Evolutionary conservation across 2,329 filamentous ascomycete species (phyloP).

Genomic region (Hypoxylon sp.): DNA sequence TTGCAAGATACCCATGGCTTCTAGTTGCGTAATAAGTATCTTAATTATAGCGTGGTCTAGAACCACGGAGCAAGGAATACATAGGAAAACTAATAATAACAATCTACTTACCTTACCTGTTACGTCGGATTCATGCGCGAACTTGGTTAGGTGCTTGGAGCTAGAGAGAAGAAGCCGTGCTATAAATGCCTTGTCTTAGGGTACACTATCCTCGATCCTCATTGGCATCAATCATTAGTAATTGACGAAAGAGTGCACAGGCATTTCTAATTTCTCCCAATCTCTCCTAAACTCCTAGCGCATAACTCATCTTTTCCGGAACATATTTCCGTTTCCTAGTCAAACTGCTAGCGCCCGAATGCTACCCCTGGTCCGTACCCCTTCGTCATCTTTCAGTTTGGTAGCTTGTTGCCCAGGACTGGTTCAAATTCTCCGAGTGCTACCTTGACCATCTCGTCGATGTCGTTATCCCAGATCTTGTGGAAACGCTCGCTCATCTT

Average conservation of each 20-base stretch:
- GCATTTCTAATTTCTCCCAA: constrained; percentile 4
- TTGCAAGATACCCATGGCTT: constrained; percentile 17
- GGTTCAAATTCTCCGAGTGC: constrained; percentile 37
- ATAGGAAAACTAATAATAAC: constrained; percentile 1
- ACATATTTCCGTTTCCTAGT: constrained; percentile 12
- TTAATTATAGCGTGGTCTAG: background rate
- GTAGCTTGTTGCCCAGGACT: constrained; percentile 1
- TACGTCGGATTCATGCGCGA: background rate
- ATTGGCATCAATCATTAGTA: background rate
- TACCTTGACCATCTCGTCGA: constrained; percentile 49
- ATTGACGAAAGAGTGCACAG: background rate
- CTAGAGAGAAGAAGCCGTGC: background rate
- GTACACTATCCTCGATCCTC: background rate
- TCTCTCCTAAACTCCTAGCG: constrained; percentile 5
- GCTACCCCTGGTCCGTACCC: background rate
- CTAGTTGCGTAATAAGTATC: background rate
- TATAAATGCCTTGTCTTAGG: background rate
- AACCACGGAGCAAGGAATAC: background rate
- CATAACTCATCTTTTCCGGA: constrained; percentile 3
- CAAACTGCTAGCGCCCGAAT: constrained; percentile 12
- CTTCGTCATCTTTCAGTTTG: constrained; percentile 6
- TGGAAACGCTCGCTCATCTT: constrained; percentile 47
- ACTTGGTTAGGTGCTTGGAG: background rate
- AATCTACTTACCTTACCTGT: background rate
- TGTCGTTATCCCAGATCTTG: constrained; percentile 53